phyloP scores from a whole-genome alignment of 2,329 filamentous ascomycete genomes.

The Parasarocladium wereldwijsianum region DNA sequence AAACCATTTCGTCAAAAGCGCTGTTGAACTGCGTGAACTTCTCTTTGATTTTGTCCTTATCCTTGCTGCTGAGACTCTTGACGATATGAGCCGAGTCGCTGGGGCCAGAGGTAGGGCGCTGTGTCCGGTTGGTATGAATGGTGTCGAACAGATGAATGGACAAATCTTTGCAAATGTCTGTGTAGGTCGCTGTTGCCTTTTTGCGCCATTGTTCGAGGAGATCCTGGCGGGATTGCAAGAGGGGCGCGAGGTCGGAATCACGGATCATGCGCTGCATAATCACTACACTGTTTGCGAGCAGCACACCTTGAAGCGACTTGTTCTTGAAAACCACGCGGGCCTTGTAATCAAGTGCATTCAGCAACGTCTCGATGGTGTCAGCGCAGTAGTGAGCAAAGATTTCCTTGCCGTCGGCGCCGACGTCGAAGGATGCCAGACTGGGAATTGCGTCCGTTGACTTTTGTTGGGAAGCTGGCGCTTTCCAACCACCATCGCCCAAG shows the following conservation, averaged over 20 bases:
- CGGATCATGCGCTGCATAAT: constrained; percentile 75
- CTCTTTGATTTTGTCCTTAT: constrained; percentile 90
- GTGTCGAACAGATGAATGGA: constrained; percentile 77
- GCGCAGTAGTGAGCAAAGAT: constrained; percentile 82
- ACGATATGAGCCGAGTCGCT: constrained; percentile 75
- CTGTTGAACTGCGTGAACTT: constrained; percentile 90
- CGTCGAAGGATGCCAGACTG: constrained; percentile 66
- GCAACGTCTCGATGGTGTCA: constrained; percentile 73
- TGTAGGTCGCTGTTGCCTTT: constrained; percentile 66
- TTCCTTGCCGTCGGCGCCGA: constrained; percentile 74
- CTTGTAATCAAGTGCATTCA: constrained; percentile 62
- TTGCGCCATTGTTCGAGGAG: constrained; percentile 77
- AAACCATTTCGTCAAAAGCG: constrained; percentile 77
- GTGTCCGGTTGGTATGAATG: constrained; percentile 69
- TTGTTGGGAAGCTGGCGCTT: constrained; percentile 31
- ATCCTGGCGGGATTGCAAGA: constrained; percentile 52
- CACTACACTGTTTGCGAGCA: constrained; percentile 76
- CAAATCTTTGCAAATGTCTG: constrained; percentile 78
- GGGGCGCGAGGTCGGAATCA: constrained; percentile 59
- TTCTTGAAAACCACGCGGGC: constrained; percentile 58
- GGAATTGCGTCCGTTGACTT: constrained; percentile 50
- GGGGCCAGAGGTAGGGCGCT: constrained; percentile 58
- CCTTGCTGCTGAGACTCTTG: constrained; percentile 72
- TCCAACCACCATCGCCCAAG: constrained; percentile 87
- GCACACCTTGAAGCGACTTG: constrained; percentile 71